Conservation (phyloP, 1,284 basidiomycete species). For the Pisolithus thermaeus region DNA sequence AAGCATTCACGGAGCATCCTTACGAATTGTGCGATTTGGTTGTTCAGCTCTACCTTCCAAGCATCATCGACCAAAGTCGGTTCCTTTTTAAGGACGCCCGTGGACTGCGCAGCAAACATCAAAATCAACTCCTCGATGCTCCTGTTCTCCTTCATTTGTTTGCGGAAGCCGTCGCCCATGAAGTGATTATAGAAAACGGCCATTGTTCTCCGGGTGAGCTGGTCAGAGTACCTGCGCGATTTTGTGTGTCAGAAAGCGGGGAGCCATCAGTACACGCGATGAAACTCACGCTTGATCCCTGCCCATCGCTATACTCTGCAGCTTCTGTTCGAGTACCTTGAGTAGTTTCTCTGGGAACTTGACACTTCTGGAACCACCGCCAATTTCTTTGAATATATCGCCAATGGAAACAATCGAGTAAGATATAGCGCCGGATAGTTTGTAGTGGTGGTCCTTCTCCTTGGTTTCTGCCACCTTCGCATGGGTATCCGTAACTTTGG, state of each 20-base stretch:
- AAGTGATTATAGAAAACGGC: conserved; percentile 89
- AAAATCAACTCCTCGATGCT: conserved; percentile 97
- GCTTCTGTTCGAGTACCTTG: conserved; percentile 79
- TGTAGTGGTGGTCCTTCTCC: conserved; percentile 57
- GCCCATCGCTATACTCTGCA: conserved; percentile 90
- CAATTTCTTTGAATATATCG: conserved; percentile 76
- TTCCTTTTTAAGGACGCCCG: conserved; percentile 79
- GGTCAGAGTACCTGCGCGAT: conserved; percentile 70
- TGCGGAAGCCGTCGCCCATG: conserved; percentile 76
- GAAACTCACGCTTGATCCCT: conserved; percentile 62
- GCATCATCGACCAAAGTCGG: conserved; percentile 68
- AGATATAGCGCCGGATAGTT: conserved; percentile 61
- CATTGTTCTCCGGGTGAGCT: conserved; percentile 81
- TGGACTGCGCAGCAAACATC: conserved; percentile 90
- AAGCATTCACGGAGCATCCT: conserved; percentile 81
- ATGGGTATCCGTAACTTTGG: conserved; percentile 44
- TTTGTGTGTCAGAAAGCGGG: conserved; percentile 7
- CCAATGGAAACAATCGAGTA: conserved; percentile 70
- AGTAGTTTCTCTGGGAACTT: conserved; percentile 91
- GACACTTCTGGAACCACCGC: conserved; percentile 74
- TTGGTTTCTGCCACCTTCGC: conserved; percentile 39
- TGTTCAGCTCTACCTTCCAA: conserved; percentile 91
- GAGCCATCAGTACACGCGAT: not conserved
- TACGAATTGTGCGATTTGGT: conserved; percentile 85
- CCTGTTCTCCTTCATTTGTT: conserved; percentile 91